phyloP scores from a whole-genome alignment of 1,284 basidiomycete species.

The Cryptococcus sp. region DNA sequence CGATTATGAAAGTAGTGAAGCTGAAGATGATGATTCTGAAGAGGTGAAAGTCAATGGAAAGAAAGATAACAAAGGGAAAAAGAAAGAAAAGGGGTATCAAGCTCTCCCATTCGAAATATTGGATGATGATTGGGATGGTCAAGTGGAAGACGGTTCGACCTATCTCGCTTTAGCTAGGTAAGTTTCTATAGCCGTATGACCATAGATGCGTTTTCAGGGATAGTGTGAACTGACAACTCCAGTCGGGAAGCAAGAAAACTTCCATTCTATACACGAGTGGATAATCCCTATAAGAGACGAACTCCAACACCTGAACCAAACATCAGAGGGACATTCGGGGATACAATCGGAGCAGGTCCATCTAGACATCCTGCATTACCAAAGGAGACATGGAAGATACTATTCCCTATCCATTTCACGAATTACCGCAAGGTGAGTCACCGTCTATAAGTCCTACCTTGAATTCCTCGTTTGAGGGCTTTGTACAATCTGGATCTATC shows the following conservation, averaged over 20 bases:
- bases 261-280: conserved; percentile 24
- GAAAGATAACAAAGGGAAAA: not conserved
- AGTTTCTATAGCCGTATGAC: not conserved
- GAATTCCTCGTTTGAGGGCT: not conserved
- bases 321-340: not conserved
- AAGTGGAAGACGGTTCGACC: conserved; percentile 29
- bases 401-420: conserved; percentile 25
- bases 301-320: not conserved
- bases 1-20: not conserved
- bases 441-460: not conserved
- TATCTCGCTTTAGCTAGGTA: conserved; percentile 36
- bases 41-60: conserved; percentile 2
- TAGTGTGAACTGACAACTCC: too few relatives aligned
- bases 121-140: conserved; percentile 28
- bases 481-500: not conserved
- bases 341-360: conserved; percentile 1
- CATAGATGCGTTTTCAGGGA: too few relatives aligned
- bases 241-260: conserved; percentile 22
- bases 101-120: conserved; percentile 30
- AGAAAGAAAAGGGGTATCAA: conserved; percentile 1
- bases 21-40: not conserved
- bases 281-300: conserved; percentile 7
- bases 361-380: conserved; percentile 26
- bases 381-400: conserved; percentile 23
- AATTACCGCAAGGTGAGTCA: conserved; percentile 12